These are phyloP conservation scores for Wallemia mellicola DNA, from an alignment of 1,284 basidiomycete species.

Conservation along the genomic window DNA sequence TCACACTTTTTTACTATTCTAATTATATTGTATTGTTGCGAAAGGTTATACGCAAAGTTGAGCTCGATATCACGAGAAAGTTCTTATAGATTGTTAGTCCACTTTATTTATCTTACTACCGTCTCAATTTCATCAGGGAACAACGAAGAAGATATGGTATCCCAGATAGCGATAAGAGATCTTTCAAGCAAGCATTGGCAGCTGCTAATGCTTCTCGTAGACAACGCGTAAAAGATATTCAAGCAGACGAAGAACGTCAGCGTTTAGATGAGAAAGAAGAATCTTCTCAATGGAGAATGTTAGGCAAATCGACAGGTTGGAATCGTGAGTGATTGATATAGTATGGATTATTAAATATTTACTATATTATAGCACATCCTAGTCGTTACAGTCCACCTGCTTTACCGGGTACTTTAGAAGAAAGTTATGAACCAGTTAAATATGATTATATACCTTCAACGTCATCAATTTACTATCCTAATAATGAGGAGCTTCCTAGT, in stretches of 20 bases:
- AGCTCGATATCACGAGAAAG: background rate
- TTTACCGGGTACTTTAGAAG: no score
- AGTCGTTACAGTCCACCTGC: no score
- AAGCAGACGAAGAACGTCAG: background rate
- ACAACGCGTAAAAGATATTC: background rate
- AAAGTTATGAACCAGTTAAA: background rate
- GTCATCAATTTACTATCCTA: no score
- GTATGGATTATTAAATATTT: no score
- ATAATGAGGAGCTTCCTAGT: no score
- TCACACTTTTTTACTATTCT: background rate
- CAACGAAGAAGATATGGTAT: conserved; percentile 1
- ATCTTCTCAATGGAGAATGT: background rate
- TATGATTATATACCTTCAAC: background rate
- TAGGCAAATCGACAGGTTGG: background rate
- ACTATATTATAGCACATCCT: background rate
- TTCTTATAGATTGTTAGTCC: background rate
- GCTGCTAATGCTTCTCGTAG: background rate
- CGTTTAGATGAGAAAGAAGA: background rate
- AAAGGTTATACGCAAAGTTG: background rate
- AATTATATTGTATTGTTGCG: background rate
- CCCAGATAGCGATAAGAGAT: conserved; percentile 1
- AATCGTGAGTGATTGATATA: background rate
- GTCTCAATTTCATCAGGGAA: background rate
- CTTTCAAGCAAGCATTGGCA: background rate
- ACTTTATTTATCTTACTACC: background rate